These are phyloP conservation scores for Wickerhamomyces strasburgensis DNA, from an alignment of 805 yeast species.

Conservation along the genomic window DNA sequence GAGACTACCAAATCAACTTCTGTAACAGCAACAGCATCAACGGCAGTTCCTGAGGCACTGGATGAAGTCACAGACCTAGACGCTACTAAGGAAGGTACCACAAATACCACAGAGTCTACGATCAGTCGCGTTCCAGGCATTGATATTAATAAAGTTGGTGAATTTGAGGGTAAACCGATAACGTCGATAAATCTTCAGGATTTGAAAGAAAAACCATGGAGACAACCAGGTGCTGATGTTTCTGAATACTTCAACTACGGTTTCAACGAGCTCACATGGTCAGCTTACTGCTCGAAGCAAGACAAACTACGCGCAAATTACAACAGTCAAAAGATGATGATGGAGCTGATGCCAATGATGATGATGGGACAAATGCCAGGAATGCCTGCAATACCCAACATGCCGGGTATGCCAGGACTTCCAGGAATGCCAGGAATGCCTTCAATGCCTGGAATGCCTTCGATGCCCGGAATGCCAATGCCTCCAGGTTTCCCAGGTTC, in stretches of 20 bases:
- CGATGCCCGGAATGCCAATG: slow-evolving; percentile 13
- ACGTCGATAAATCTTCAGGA: slow-evolving; percentile 76
- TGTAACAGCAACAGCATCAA: slow-evolving; percentile 22
- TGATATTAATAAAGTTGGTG: slow-evolving; percentile 71
- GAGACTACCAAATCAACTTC: slow-evolving; percentile 18
- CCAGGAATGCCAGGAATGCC: slow-evolving; percentile 25
- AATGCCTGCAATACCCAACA: slow-evolving; percentile 26
- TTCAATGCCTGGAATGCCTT: slow-evolving; percentile 21
- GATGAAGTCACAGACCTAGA: slow-evolving; percentile 31
- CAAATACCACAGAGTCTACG: slow-evolving; percentile 30
- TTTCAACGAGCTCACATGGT: slow-evolving; percentile 95
- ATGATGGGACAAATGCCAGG: slow-evolving; percentile 19
- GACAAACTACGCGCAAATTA: slow-evolving; percentile 75
- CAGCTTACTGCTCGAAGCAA: slow-evolving; percentile 83
- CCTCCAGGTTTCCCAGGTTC: slow-evolving; percentile 5
- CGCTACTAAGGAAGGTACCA: slow-evolving; percentile 17
- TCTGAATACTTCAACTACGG: slow-evolving; percentile 96
- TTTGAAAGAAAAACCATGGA: slow-evolving; percentile 94
- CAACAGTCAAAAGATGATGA: slow-evolving; percentile 76
- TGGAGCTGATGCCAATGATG: slow-evolving; percentile 46
- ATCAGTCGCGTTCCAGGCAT: slow-evolving; percentile 39
- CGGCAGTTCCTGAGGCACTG: slow-evolving; percentile 29
- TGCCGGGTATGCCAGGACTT: slow-evolving; percentile 26
- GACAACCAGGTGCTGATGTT: slow-evolving; percentile 93
- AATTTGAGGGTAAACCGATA: slow-evolving; percentile 73